Percentiles rank a stretch among this genome's conserved stretches.
phyloP scores from a whole-genome alignment of 257 asterid genomes.

The Solanum ossicruentum region DNA sequence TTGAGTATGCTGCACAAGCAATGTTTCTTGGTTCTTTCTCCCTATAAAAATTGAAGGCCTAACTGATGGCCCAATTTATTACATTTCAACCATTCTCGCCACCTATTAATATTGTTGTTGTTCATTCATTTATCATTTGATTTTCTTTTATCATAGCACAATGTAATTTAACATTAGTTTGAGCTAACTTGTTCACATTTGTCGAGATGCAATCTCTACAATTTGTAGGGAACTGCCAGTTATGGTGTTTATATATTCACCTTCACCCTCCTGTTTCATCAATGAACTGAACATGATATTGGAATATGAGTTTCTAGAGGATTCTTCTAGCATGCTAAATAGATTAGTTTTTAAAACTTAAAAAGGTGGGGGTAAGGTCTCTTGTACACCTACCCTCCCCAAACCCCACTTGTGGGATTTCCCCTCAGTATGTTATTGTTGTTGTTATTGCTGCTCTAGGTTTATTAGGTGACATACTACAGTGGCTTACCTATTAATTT shows the following conservation, averaged over 20 bases:
- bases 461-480: too few relatives aligned
- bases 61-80: background rate
- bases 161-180: background rate
- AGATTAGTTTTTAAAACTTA: background rate
- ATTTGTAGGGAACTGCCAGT: background rate
- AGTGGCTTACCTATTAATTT: background rate
- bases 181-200: background rate
- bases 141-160: background rate
- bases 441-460: too few relatives aligned
- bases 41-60: background rate
- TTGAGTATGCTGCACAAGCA: background rate
- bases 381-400: too few relatives aligned
- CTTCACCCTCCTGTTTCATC: background rate
- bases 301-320: background rate
- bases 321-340: background rate
- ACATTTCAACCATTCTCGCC: background rate
- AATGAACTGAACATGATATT: background rate
- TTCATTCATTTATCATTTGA: conserved; percentile 1
- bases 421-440: too few relatives aligned
- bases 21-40: background rate
- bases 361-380: too few relatives aligned
- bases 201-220: background rate
- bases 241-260: background rate
- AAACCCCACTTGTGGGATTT: too few relatives aligned
- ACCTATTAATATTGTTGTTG: background rate